Percentiles rank a stretch among this genome's conserved stretches.
These are phyloP conservation scores for Setaria viridis DNA, from an alignment of 202 grass and related monocot species.

Conservation along the genomic window DNA sequence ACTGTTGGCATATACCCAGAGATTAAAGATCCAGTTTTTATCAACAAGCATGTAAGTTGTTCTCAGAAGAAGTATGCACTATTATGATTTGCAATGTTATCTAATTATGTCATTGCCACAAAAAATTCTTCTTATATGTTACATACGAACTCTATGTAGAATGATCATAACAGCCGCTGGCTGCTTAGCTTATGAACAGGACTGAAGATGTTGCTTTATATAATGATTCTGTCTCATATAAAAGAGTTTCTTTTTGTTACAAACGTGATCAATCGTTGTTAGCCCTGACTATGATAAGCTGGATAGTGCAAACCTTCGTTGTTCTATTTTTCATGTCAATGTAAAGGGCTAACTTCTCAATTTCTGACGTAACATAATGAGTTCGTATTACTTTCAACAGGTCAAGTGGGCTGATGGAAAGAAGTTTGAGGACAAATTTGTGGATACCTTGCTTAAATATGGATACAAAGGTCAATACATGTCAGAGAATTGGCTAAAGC, in stretches of 20 bases:
- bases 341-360: background rate
- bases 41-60: slow-evolving; percentile 76
- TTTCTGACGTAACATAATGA: slow-evolving; percentile 11
- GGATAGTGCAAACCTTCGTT: background rate
- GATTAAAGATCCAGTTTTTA: slow-evolving; percentile 81
- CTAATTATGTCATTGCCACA: background rate
- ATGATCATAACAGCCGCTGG: background rate
- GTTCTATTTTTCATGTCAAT: background rate
- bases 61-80: slow-evolving; percentile 16
- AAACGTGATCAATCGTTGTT: background rate
- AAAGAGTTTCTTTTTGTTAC: background rate
- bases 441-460: slow-evolving; percentile 67
- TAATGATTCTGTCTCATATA: background rate
- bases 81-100: slow-evolving; percentile 28
- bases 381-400: slow-evolving; percentile 48
- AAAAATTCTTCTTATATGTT: background rate
- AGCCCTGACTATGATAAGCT: slow-evolving; percentile 20
- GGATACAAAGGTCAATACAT: slow-evolving; percentile 78
- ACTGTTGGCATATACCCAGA: slow-evolving; percentile 81
- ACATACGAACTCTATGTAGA: slow-evolving; percentile 16
- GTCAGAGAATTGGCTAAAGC: slow-evolving; percentile 74
- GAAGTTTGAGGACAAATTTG: slow-evolving; percentile 86
- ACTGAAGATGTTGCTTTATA: background rate
- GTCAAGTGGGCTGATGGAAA: slow-evolving; percentile 73
- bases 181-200: slow-evolving; percentile 22